Percentiles rank a stretch among this genome's conserved stretches.
phyloP scores from a whole-genome alignment of 371 early-diverging fungal genomes.

The Mortierella sp. region DNA sequence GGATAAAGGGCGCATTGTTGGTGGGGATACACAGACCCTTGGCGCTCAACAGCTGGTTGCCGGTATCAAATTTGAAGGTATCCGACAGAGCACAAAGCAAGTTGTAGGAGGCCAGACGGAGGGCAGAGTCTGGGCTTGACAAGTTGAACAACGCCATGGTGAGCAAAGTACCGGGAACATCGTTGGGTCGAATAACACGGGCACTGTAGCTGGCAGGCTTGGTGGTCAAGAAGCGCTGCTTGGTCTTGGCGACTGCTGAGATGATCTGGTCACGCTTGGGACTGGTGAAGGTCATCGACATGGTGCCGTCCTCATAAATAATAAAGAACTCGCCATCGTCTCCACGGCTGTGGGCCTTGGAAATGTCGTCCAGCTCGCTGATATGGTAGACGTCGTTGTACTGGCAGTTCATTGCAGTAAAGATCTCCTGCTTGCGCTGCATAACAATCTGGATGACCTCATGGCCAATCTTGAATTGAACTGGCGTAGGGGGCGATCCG shows the following conservation, averaged over 20 bases:
- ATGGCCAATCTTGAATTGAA: slow-evolving; percentile 85
- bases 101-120: slow-evolving; percentile 91
- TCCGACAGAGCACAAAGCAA: slow-evolving; percentile 85
- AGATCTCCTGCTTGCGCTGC: slow-evolving; percentile 75
- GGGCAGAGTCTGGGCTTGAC: slow-evolving; percentile 84
- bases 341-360: slow-evolving; percentile 66
- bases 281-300: slow-evolving; percentile 79
- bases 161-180: slow-evolving; percentile 93
- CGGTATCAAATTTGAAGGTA: slow-evolving; percentile 90
- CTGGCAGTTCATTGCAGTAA: slow-evolving; percentile 79
- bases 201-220: slow-evolving; percentile 77
- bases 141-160: slow-evolving; percentile 94
- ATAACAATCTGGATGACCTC: slow-evolving; percentile 88
- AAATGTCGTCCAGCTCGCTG: slow-evolving; percentile 87
- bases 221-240: slow-evolving; percentile 77
- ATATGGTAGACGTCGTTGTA: slow-evolving; percentile 92
- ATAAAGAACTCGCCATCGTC: slow-evolving; percentile 85
- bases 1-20: slow-evolving; percentile 88
- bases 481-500: slow-evolving; percentile 77
- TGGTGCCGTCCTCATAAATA: slow-evolving; percentile 79
- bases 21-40: slow-evolving; percentile 92
- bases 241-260: slow-evolving; percentile 80
- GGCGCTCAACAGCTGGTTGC: slow-evolving; percentile 85
- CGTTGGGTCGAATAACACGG: slow-evolving; percentile 87
- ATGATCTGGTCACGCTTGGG: slow-evolving; percentile 86